A percentile compares a stretch with the other conserved stretches of the same genome.
These are phyloP conservation scores for Peronospora destructor DNA, from an alignment of 352 stramenopile species.

Conservation along the genomic window DNA sequence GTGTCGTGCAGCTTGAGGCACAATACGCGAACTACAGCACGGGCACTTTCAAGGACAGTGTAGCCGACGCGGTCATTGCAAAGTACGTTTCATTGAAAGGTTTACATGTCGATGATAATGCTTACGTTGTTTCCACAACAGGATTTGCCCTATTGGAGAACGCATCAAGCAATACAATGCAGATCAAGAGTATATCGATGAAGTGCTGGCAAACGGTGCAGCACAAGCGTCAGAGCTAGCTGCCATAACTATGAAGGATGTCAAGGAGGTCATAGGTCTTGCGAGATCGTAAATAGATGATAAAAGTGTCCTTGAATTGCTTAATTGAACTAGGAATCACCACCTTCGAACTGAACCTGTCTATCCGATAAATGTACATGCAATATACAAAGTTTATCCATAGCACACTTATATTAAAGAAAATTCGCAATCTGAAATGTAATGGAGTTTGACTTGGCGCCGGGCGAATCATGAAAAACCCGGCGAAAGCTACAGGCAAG, in stretches of 20 bases:
- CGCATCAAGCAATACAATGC: constrained; percentile 89
- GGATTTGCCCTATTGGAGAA: constrained; percentile 91
- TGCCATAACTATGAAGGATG: constrained; percentile 61
- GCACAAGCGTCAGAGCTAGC: constrained; percentile 56
- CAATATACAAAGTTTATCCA: no score
- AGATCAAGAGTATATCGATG: constrained; percentile 87
- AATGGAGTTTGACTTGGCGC: no score
- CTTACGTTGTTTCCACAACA: constrained; percentile 18
- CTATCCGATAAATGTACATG: no score
- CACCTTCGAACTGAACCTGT: no score
- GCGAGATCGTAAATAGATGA: constrained; percentile 17
- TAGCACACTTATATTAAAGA: no score
- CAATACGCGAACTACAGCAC: constrained; percentile 61
- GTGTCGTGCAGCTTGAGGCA: constrained; percentile 61
- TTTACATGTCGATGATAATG: constrained; percentile 6
- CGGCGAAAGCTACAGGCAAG: no score
- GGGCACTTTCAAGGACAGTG: constrained; percentile 91
- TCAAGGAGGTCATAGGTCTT: constrained; percentile 71
- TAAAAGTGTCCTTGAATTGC: no score
- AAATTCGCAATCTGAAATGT: no score
- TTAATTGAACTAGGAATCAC: no score
- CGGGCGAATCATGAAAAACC: no score
- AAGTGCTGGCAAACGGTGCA: constrained; percentile 84
- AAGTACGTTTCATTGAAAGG: constrained; percentile 45
- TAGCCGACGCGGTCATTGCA: constrained; percentile 93